A percentile compares a stretch with the other conserved stretches of the same genome.
Conservation (phyloP, 2,329 filamentous ascomycete genomes). For the Penicillium italicum region DNA sequence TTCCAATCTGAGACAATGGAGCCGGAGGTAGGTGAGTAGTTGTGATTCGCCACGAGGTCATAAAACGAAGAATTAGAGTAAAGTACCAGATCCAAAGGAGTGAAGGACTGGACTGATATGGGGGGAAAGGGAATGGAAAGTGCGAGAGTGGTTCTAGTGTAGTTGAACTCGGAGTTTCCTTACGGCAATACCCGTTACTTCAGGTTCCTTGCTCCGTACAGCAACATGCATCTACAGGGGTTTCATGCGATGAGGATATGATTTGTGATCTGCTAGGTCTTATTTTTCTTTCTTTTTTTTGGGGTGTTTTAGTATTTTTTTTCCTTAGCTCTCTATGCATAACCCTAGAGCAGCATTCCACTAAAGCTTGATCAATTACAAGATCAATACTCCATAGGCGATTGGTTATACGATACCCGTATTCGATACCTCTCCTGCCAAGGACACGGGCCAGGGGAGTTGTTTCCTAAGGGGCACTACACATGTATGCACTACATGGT, state of each 20-base stretch:
- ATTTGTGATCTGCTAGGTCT: background rate
- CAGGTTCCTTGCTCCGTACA: conserved; percentile 5
- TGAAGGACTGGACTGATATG: conserved; percentile 23
- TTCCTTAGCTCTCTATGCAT: background rate
- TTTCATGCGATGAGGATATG: background rate
- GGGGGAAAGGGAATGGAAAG: conserved; percentile 13
- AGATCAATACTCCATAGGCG: background rate
- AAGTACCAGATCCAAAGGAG: conserved; percentile 25
- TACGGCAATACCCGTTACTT: conserved; percentile 16
- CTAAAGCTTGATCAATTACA: background rate
- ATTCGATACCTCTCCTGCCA: background rate
- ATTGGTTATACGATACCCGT: background rate
- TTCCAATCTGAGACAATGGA: conserved; percentile 18
- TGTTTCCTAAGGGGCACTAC: background rate
- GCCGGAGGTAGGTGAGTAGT: background rate
- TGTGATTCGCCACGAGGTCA: background rate
- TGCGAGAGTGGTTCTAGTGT: background rate
- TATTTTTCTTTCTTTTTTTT: background rate
- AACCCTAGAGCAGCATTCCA: background rate
- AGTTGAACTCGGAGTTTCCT: conserved; percentile 12
- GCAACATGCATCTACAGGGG: conserved; percentile 1
- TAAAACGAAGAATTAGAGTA: background rate
- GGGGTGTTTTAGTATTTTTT: background rate
- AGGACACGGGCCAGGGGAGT: background rate
- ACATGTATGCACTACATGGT: background rate